phyloP scores from a whole-genome alignment of 2,329 filamentous ascomycete species.

The Phialocephala subalpina region DNA sequence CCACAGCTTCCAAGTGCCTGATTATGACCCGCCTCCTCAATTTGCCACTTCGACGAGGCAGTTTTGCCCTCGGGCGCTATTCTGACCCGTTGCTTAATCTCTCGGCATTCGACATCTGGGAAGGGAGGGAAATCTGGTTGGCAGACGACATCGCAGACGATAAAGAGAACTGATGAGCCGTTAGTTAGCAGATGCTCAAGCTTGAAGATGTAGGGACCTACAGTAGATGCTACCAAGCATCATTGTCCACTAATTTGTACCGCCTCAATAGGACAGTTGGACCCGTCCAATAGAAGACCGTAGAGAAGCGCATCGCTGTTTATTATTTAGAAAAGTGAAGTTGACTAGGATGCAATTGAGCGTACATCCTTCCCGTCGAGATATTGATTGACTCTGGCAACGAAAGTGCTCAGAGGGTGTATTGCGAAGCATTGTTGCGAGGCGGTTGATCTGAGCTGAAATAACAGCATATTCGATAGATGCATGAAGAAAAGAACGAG shows the following conservation, averaged over 20 bases:
- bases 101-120: constrained; percentile 33
- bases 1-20: no score
- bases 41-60: constrained; percentile 51
- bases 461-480: no score
- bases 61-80: constrained; percentile 49
- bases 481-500: no score
- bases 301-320: neutral
- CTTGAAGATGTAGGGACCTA: neutral
- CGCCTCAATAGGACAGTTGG: neutral
- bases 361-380: neutral
- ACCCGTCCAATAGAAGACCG: neutral
- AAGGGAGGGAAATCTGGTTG: constrained; percentile 31
- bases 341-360: neutral
- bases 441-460: no score
- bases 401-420: no score
- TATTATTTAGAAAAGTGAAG: no score
- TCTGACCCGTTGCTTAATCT: constrained; percentile 45
- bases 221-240: neutral
- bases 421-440: no score
- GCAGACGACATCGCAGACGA: constrained; percentile 23
- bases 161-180: constrained; percentile 26
- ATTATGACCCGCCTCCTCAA: no score
- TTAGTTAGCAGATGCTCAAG: neutral
- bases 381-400: no score
- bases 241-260: neutral